Base-by-base conservation (phyloP, 2,329 filamentous ascomycete species). In the Phyllosticta citrichinensis region DNA sequence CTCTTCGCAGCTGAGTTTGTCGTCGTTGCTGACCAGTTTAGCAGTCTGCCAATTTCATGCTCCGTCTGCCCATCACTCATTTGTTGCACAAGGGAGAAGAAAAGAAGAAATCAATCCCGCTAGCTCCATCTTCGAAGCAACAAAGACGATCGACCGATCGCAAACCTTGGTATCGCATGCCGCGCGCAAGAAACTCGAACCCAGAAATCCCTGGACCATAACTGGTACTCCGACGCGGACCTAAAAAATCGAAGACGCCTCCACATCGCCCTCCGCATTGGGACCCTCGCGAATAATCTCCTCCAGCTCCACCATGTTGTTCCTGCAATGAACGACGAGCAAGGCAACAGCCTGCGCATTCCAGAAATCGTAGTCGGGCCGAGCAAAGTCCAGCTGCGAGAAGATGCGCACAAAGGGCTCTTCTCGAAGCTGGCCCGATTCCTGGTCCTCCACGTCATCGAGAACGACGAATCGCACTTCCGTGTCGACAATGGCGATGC, bases 321-420 rank as follows among this genome's bases (percentile, higher is more conserved):
- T 79, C 5, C 82, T 76, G 58, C 79, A 77, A 67, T 82, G 79
- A 63, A 81, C 76, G 11, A 82, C 73, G 5, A 81, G 71, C 62
- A 85, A 81, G 0, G 82, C 80, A 56, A 85, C 65, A 0, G 82
- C 81, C 3, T 85, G 71, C 4, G 79, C 76, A 66, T 83, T 84
- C 83, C 83, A 86, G 1, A 85, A 81, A 66, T 85, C 83, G 62
- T 81, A 80, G 1, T 77, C 77, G 9, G 70, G 68, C 52, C 81
- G 76, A 3, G 74, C 75, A 60, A 83, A 78, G 66, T 85, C 79
- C 64, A 84, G 81, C 58, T 79, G 76, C 5, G 76, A 78, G 56
- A 85, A 76, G 11, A 75, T 75, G 11, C 73, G 69, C 8, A 78
- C 56, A 64, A 63, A 59, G 11, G 66, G 64, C 54, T 68, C 47